These are phyloP conservation scores for Circinella umbellata DNA, from an alignment of 371 early-diverging fungal genomes.

Conservation along the genomic window DNA sequence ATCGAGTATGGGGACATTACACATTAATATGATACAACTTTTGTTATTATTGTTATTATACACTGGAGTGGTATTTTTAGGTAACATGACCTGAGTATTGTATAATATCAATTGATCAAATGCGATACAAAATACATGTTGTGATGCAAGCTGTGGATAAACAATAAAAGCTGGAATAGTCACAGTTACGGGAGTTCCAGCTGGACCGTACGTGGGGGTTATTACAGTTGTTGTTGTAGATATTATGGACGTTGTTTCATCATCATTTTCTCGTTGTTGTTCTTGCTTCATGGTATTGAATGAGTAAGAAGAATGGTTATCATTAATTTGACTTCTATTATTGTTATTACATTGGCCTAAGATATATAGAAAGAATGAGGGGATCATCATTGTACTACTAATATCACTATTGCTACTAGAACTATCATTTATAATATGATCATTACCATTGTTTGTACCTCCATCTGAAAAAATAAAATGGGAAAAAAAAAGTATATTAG, in stretches of 20 bases:
- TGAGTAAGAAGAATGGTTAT: too few species aligned
- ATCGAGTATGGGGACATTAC: neutral
- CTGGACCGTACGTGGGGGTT: neutral
- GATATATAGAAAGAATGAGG: too few species aligned
- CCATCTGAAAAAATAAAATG: too few species aligned
- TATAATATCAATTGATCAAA: neutral
- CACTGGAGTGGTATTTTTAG: neutral
- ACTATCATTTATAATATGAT: too few species aligned
- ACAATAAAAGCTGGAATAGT: neutral
- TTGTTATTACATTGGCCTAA: too few species aligned
- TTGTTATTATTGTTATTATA: neutral
- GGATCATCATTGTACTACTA: too few species aligned
- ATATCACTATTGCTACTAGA: too few species aligned
- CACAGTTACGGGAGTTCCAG: neutral
- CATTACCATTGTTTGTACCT: too few species aligned
- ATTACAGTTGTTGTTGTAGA: neutral
- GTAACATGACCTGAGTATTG: neutral
- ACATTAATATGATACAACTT: neutral
- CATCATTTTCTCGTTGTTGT: neutral
- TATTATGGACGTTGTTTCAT: neutral
- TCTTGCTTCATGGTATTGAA: neutral
- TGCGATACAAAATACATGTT: neutral
- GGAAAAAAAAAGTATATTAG: too few species aligned
- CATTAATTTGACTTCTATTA: too few species aligned
- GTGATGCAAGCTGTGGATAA: neutral